phyloP scores from a whole-genome alignment of 2,329 filamentous ascomycete species.

The Neoscytalidium dimidiatum region DNA sequence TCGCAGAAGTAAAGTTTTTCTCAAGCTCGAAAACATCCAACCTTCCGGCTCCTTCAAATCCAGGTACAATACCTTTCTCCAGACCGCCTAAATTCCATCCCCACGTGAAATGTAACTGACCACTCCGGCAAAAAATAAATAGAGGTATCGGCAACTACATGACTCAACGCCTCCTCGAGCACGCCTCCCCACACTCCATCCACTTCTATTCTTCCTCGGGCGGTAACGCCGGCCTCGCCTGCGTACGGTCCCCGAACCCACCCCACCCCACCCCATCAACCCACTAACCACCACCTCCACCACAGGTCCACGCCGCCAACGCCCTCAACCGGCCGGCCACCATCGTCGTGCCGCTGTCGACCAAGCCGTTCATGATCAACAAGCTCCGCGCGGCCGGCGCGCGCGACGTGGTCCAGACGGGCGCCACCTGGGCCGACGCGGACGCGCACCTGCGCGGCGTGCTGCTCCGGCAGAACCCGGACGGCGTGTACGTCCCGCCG shows the following conservation, averaged over 20 bases:
- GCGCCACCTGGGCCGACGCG: conserved; percentile 71
- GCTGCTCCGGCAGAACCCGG: conserved; percentile 46
- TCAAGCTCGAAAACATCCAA: conserved; percentile 84
- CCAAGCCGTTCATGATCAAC: conserved; percentile 68
- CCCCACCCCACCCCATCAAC: background rate
- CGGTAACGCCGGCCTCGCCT: conserved; percentile 83
- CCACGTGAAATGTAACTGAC: background rate
- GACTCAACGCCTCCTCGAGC: conserved; percentile 49
- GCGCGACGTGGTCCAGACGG: conserved; percentile 67
- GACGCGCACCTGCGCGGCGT: conserved; percentile 62
- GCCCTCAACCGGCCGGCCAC: conserved; percentile 67
- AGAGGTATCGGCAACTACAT: conserved; percentile 72
- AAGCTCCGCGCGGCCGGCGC: conserved; percentile 70
- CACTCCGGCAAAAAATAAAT: background rate
- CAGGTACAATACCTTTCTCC: background rate
- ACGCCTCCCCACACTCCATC: conserved; percentile 34
- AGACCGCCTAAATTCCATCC: background rate
- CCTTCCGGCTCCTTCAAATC: conserved; percentile 88
- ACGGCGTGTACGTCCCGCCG: conserved; percentile 65
- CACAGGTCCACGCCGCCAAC: conserved; percentile 58
- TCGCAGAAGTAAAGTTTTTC: conserved; percentile 66
- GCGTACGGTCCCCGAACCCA: conserved; percentile 47
- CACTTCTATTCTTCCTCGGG: conserved; percentile 82
- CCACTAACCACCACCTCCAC: background rate
- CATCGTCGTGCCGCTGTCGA: conserved; percentile 70